Base-by-base conservation (phyloP, 2,329 filamentous ascomycete species). In the Diplodia sapinea region DNA sequence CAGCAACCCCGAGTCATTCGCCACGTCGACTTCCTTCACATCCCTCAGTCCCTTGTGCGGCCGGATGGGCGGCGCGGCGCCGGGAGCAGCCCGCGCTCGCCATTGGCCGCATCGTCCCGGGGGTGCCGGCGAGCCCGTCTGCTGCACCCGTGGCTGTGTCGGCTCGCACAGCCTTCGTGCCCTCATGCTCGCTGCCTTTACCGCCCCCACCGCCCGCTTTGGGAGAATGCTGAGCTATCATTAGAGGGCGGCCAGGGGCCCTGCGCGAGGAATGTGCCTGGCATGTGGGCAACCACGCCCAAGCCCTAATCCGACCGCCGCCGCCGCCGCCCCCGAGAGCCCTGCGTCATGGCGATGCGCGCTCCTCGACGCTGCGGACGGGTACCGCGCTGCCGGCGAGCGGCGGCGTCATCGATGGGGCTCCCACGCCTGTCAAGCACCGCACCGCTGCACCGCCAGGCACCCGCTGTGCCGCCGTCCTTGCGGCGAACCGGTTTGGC, bases 1-100 rank as follows among this genome's bases (percentile, higher is more conserved):
- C n/a, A n/a, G n/a, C n/a, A n/a, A n/a, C n/a, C n/a, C n/a, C n/a
- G n/a, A n/a, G n/a, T n/a, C n/a, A n/a, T n/a, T n/a, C n/a, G n/a
- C n/a, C n/a, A n/a, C n/a, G n/a, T n/a, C n/a, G n/a, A n/a, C n/a
- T n/a, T n/a, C n/a, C n/a, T n/a, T n/a, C n/a, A n/a, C n/a, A n/a
- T n/a, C n/a, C n/a, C n/a, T n/a, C n/a, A n/a, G n/a, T n/a, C n/a
- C n/a, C n/a, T n/a, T n/a, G n/a, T n/a, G n/a, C n/a, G n/a, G n/a
- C n/a, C n/a, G n/a, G n/a, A n/a, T n/a, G n/a, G n/a, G n/a, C n/a
- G n/a, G n/a, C n/a, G 43, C 56, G 11, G 70, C 70, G 51, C 52
- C 62, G 54, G 71, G 68, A 62, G 69, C 72, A 68, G 72, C 66
- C 73, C 71, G 54, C n/a, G 33, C 29, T 38, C 52, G 20, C 59